phyloP scores from a whole-genome alignment of 306 rosid genomes.

The Acacia crassicarpa region DNA sequence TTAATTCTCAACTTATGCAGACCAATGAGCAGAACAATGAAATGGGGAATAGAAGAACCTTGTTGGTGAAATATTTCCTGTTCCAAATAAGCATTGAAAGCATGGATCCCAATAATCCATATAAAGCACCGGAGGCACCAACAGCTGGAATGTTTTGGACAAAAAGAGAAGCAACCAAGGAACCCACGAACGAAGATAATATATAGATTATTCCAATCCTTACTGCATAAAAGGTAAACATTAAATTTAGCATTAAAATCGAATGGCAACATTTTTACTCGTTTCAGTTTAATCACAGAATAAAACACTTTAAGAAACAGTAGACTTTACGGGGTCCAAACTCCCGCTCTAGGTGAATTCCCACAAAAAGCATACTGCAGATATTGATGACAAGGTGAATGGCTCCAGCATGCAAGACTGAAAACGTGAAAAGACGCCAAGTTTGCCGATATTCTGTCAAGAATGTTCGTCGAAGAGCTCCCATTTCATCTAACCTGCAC shows the following conservation, averaged over 20 bases:
- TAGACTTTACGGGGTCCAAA: slow-evolving; percentile 64
- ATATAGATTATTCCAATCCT: slow-evolving; percentile 76
- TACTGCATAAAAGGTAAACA: slow-evolving; percentile 49
- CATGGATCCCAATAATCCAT: slow-evolving; percentile 82
- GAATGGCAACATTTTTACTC: slow-evolving; percentile 8
- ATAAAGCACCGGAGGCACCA: slow-evolving; percentile 80
- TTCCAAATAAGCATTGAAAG: slow-evolving; percentile 66
- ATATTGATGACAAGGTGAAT: slow-evolving; percentile 83
- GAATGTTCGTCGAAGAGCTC: slow-evolving; percentile 60
- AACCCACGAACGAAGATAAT: slow-evolving; percentile 71
- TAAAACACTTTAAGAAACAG: neutral
- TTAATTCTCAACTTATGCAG: slow-evolving; percentile 17
- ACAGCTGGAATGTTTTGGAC: slow-evolving; percentile 62
- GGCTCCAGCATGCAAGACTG: slow-evolving; percentile 76
- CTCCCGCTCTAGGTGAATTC: slow-evolving; percentile 76
- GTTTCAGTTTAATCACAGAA: slow-evolving; percentile 18
- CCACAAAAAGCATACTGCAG: slow-evolving; percentile 64
- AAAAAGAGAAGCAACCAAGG: slow-evolving; percentile 86
- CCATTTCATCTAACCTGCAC: slow-evolving; percentile 83
- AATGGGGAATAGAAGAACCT: slow-evolving; percentile 40
- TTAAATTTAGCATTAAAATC: slow-evolving; percentile 17
- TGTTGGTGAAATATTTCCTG: slow-evolving; percentile 67
- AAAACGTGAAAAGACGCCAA: slow-evolving; percentile 90
- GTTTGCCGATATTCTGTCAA: slow-evolving; percentile 57
- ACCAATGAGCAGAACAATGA: slow-evolving; percentile 17